Percentiles rank a stretch among this genome's conserved stretches.
Evolutionary conservation across 495 filamentous ascomycete genomes (phyloP).

Genomic region (Pseudotulostoma volvatum): DNA sequence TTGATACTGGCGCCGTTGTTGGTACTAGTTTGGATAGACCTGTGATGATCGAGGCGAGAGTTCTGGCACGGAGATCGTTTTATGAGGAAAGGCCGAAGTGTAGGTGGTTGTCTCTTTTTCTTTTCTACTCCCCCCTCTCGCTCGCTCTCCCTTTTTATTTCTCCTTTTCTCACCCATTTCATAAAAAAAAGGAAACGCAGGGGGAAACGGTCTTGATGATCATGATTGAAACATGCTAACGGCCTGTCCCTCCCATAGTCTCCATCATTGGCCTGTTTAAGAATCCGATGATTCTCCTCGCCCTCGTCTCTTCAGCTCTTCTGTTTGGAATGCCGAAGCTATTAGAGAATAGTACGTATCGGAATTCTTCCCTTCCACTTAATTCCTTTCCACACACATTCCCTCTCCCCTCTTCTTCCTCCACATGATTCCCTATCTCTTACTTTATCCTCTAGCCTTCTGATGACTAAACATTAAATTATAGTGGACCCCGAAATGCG

Average conservation of each 20-base stretch:
- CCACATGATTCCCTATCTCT: conserved; percentile 1
- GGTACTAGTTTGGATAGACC: conserved; percentile 5
- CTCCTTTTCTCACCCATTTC: not conserved
- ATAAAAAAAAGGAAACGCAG: too few relatives aligned
- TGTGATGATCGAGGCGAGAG: conserved; percentile 42
- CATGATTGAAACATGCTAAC: conserved; percentile 2
- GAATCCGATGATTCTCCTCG: conserved; percentile 91
- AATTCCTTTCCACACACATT: not conserved
- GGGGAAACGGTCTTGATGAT: too few relatives aligned
- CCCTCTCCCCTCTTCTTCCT: too few relatives aligned
- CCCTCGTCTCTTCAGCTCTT: conserved; percentile 57
- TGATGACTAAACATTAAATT: not conserved
- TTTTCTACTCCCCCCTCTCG: too few relatives aligned
- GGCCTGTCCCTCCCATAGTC: conserved; percentile 21
- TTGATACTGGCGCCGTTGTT: conserved; percentile 2
- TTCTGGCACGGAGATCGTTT: conserved; percentile 48
- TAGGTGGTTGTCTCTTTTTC: conserved; percentile 30
- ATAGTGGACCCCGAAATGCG: conserved; percentile 92
- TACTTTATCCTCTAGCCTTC: not conserved
- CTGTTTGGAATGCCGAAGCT: conserved; percentile 87
- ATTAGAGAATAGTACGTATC: conserved; percentile 89
- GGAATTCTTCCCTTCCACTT: conserved; percentile 2
- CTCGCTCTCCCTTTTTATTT: conserved; percentile 1
- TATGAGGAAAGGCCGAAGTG: conserved; percentile 57
- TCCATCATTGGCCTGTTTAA: conserved; percentile 58